Evolutionary conservation across 257 asterid genomes (phyloP).

Genomic region (Misopates orontium): DNA sequence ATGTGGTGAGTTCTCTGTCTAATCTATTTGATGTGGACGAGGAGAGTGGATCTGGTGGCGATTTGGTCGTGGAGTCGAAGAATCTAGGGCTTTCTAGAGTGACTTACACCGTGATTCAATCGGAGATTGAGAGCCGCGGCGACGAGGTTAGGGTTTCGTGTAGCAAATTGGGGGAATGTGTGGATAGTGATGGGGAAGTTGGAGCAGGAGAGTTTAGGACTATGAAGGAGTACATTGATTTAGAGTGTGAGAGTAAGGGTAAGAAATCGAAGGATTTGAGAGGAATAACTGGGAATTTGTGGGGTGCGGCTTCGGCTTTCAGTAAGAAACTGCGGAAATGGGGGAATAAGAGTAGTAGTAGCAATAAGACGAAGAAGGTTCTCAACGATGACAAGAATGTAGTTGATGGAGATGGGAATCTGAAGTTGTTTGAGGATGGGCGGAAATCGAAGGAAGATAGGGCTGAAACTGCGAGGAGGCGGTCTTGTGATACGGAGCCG

Average conservation of each 20-base stretch:
- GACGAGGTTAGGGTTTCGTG: slow-evolving; percentile 40
- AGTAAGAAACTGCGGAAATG: slow-evolving; percentile 78
- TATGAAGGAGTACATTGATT: slow-evolving; percentile 91
- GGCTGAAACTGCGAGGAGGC: slow-evolving; percentile 59
- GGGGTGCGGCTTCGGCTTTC: slow-evolving; percentile 80
- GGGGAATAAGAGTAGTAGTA: slow-evolving; percentile 54
- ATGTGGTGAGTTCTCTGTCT: slow-evolving; percentile 62
- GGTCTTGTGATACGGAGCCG: slow-evolving; percentile 73
- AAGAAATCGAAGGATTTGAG: slow-evolving; percentile 62
- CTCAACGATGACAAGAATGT: slow-evolving; percentile 20
- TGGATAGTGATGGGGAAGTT: slow-evolving; percentile 33
- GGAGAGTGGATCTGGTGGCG: slow-evolving; percentile 43
- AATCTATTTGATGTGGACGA: slow-evolving; percentile 58
- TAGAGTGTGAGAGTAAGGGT: slow-evolving; percentile 55
- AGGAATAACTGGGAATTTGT: slow-evolving; percentile 62
- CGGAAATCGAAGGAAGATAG: slow-evolving; percentile 38
- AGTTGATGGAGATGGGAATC: slow-evolving; percentile 26
- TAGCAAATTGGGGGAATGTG: slow-evolving; percentile 28
- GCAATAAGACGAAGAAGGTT: slow-evolving; percentile 45
- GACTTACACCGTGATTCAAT: slow-evolving; percentile 42
- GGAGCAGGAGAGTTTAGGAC: slow-evolving; percentile 76
- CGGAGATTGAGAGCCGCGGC: slow-evolving; percentile 16
- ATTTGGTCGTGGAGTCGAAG: slow-evolving; percentile 65
- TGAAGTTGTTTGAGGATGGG: slow-evolving; percentile 17
- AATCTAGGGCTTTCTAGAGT: slow-evolving; percentile 53